phyloP scores from a whole-genome alignment of 257 asterid genomes.

The Nicotiana tomentosiformis region DNA sequence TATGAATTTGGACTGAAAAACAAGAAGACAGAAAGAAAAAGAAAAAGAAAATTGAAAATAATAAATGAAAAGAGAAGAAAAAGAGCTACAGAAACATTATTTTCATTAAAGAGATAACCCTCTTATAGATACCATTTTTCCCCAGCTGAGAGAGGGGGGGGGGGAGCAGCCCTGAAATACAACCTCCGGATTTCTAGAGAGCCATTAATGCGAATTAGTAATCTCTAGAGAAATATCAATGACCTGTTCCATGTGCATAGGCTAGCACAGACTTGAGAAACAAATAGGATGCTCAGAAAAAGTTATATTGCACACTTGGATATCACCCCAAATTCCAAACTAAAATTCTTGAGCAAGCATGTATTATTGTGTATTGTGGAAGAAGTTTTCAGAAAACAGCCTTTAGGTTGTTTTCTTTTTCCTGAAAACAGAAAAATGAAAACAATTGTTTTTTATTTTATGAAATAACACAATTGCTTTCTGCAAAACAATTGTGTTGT shows the following conservation, averaged over 20 bases:
- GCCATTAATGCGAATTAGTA: no score
- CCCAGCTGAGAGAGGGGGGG: background rate
- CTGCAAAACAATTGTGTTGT: background rate
- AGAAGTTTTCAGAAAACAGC: background rate
- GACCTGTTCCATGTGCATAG: background rate
- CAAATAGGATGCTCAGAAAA: background rate
- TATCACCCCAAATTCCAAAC: background rate
- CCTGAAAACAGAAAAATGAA: background rate
- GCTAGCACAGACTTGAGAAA: background rate
- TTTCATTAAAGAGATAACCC: background rate
- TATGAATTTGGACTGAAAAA: background rate
- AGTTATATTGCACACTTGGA: background rate
- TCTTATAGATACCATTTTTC: background rate
- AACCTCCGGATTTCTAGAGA: no score
- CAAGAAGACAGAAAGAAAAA: background rate
- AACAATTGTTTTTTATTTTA: background rate
- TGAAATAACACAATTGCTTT: background rate
- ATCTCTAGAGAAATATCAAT: background rate
- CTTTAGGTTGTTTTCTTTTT: background rate
- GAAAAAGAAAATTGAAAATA: background rate
- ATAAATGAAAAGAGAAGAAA: background rate
- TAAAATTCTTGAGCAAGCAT: background rate
- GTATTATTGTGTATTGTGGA: background rate
- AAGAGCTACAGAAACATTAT: background rate
- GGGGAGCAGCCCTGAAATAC: background rate